phyloP scores from a whole-genome alignment of 176 grass and related monocot species.

The Carex kokanica region DNA sequence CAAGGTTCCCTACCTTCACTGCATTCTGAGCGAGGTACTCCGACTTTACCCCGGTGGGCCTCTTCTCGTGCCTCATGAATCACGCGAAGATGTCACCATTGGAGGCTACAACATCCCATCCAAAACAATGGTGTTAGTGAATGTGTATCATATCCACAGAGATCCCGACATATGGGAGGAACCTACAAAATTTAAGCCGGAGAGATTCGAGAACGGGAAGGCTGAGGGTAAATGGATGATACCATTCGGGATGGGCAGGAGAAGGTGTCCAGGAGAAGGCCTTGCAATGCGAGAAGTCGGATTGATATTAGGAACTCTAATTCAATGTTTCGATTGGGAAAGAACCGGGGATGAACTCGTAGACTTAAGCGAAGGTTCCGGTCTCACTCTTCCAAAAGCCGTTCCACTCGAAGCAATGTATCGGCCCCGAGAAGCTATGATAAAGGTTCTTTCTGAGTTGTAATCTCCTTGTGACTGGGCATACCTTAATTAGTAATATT shows the following conservation, averaged over 20 bases:
- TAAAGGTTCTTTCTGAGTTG: neutral
- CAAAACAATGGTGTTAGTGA: constrained; percentile 28
- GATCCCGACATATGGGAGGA: constrained; percentile 20
- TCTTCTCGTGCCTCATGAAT: constrained; percentile 29
- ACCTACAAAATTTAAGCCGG: constrained; percentile 22
- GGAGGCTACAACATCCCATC: constrained; percentile 26
- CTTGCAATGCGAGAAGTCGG: constrained; percentile 26
- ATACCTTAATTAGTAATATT: neutral
- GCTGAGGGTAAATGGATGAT: neutral
- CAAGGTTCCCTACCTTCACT: constrained; percentile 23
- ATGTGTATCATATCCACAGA: constrained; percentile 34
- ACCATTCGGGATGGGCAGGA: constrained; percentile 30
- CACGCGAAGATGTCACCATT: constrained; percentile 13
- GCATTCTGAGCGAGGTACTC: constrained; percentile 22
- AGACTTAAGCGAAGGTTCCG: constrained; percentile 23
- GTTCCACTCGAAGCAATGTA: constrained; percentile 21
- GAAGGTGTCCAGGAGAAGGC: constrained; percentile 29
- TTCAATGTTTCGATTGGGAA: constrained; percentile 38
- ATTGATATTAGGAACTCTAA: constrained; percentile 20
- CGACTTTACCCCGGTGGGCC: constrained; percentile 27
- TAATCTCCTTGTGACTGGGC: neutral
- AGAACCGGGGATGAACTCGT: neutral
- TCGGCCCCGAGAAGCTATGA: constrained; percentile 7
- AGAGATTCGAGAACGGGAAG: constrained; percentile 2
- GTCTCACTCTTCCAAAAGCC: constrained; percentile 30